These are phyloP conservation scores for Fusarium tanahbumbuense DNA, from an alignment of 2,329 filamentous ascomycete genomes.

Conservation along the genomic window DNA sequence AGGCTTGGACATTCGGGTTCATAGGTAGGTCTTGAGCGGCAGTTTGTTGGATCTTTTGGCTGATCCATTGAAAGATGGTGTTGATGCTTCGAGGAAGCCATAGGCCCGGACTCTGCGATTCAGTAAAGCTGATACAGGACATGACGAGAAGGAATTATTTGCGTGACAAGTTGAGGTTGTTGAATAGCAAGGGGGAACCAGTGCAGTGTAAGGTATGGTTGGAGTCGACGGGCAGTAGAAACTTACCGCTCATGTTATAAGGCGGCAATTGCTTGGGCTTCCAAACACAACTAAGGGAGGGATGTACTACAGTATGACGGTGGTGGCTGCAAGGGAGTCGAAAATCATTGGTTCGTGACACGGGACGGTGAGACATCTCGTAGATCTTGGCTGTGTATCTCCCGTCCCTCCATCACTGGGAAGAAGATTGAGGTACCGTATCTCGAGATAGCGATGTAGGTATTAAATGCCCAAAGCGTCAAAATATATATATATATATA, in stretches of 20 bases:
- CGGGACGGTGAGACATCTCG: background rate
- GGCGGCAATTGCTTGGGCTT: background rate
- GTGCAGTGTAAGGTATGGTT: background rate
- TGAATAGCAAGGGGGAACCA: rapidly evolving
- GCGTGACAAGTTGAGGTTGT: background rate
- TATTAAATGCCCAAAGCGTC: rapidly evolving
- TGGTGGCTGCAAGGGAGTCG: background rate
- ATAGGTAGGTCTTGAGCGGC: rapidly evolving
- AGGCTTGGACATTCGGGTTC: background rate
- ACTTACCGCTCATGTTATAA: background rate
- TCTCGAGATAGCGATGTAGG: rapidly evolving
- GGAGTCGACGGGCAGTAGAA: rapidly evolving
- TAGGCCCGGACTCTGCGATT: background rate
- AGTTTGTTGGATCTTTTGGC: background rate
- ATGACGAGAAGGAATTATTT: background rate
- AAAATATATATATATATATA: too few relatives aligned
- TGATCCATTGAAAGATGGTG: rapidly evolving
- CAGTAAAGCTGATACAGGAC: background rate
- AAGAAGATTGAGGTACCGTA: background rate
- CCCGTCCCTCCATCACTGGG: background rate
- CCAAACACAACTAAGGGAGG: background rate
- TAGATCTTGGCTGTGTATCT: background rate
- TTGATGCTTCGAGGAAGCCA: background rate
- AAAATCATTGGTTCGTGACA: rapidly evolving
- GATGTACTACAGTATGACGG: background rate